Base-by-base conservation (phyloP, 164 flowering plant species). In the Umbellularia californica region DNA sequence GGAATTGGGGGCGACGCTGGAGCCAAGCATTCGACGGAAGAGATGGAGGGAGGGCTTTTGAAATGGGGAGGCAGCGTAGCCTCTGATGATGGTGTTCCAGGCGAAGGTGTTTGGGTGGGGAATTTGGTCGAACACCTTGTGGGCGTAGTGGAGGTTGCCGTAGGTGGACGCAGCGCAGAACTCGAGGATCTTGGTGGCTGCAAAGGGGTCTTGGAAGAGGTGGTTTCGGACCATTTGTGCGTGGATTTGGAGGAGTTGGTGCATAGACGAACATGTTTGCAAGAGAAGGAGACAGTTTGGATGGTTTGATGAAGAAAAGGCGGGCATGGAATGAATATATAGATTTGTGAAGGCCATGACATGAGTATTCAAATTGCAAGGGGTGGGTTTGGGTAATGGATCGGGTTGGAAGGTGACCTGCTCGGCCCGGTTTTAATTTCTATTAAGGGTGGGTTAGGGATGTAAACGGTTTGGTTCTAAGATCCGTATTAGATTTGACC, bases 81-180 rank as follows among this genome's bases (percentile, higher is more conserved):
- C 78, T 41, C 74, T 62, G 60, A 76, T 76, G 27, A 76, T 70
- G 70, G 78, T 76, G 64, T 76, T 76, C 73, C 74, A 70, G 3
- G 65, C 50, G 69, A 70, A 76, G 73, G 78, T 47, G 27, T 50
- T 70, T 13, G 78, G 74, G 17, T 70, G 50, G 62, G 69, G 58
- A 50, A 76, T 63, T 70, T 20, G 63, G 60, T 70, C 62, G 74
- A 76, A 76, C 58, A 70, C 33, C 68, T 62, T 28, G 25, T 60
- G 74, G 20, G 78, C 78, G 70, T 76, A 75, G 58, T 69, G 67
- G 30, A 60, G 72, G 23, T 70, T 33, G 5, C 62, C 72, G 25
- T 20, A 63, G 25, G 22, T 19, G 0, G 70, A 64, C 5, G 64
- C 30, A 5, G 63, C 58, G 20, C 74, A 76, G 51, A 47, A 63